Conservation (phyloP, 1,139 yeast species). For the Kodamaea sp. region DNA sequence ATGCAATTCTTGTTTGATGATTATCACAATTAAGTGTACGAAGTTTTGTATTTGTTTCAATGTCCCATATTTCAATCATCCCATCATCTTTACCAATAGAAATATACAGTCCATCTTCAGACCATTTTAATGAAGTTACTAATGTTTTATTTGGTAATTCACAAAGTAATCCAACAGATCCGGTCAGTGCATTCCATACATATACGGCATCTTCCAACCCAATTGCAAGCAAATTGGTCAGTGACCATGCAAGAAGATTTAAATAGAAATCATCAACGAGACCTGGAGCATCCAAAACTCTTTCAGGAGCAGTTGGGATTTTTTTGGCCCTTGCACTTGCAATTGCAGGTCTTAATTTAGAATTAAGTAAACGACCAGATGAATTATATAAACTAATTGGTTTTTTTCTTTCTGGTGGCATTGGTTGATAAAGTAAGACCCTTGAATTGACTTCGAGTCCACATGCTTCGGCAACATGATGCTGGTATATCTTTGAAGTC, state of each 20-base stretch:
- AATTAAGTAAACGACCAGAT: conserved; percentile 5
- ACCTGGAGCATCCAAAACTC: conserved; percentile 96
- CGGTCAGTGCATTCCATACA: conserved; percentile 89
- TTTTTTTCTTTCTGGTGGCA: conserved; percentile 70
- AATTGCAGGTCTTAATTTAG: conserved; percentile 39
- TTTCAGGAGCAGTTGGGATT: conserved; percentile 84
- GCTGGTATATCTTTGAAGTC: conserved; percentile 68
- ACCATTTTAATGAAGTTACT: conserved; percentile 84
- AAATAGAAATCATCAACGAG: conserved; percentile 88
- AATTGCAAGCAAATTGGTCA: conserved; percentile 77
- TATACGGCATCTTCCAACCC: conserved; percentile 84
- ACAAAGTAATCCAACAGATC: conserved; percentile 69
- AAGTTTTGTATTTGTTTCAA: conserved; percentile 67
- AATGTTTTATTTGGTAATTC: conserved; percentile 50
- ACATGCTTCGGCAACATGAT: conserved; percentile 91
- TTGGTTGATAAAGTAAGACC: conserved; percentile 81
- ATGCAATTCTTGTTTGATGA: conserved; percentile 64
- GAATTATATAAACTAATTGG: conserved; percentile 48
- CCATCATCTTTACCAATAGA: conserved; percentile 88
- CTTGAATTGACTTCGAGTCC: conserved; percentile 84
- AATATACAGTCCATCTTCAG: conserved; percentile 84
- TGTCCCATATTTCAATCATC: conserved; percentile 88
- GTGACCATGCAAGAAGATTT: conserved; percentile 86
- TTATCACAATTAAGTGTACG: conserved; percentile 76
- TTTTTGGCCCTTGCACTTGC: conserved; percentile 61